Conservation (phyloP, 2,329 filamentous ascomycete species). For the Trichophyton equinum region DNA sequence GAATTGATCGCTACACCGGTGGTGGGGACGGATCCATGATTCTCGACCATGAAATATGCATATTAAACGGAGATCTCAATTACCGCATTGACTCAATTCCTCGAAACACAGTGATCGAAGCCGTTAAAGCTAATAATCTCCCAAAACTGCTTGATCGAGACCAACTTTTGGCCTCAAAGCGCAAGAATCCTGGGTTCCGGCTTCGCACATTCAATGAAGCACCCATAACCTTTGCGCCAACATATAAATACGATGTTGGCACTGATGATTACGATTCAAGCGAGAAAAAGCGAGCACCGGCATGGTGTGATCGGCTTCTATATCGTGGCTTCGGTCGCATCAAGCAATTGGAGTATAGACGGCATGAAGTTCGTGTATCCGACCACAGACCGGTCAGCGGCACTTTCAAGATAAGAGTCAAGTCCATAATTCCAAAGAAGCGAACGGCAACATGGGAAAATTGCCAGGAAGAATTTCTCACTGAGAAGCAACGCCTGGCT, state of each 20-base stretch:
- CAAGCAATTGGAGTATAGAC: conserved; percentile 72
- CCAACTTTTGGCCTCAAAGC: conserved; percentile 76
- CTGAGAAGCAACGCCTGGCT: conserved; percentile 55
- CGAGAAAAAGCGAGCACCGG: conserved; percentile 86
- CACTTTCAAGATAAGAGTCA: conserved; percentile 68
- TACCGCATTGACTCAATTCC: conserved; percentile 98
- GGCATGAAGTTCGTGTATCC: conserved; percentile 81
- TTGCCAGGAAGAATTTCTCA: conserved; percentile 62
- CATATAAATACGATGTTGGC: conserved; percentile 97
- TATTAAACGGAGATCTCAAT: conserved; percentile 91
- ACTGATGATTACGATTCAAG: conserved; percentile 88
- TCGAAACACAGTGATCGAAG: conserved; percentile 79
- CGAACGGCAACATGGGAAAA: conserved; percentile 57
- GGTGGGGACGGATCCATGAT: conserved; percentile 95
- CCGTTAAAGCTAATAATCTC: conserved; percentile 69
- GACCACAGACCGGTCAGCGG: conserved; percentile 91
- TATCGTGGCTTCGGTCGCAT: conserved; percentile 71
- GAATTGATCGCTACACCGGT: conserved; percentile 68
- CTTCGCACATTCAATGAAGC: conserved; percentile 82
- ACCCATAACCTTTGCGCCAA: conserved; percentile 83
- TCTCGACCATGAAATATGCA: conserved; percentile 92
- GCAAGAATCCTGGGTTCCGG: conserved; percentile 79
- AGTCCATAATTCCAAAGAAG: conserved; percentile 59
- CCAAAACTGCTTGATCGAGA: conserved; percentile 81
- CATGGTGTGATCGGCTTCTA: conserved; percentile 93